Conservation (phyloP, 768 basidiomycete genomes). For the Macrolepiota albuminosa region DNA sequence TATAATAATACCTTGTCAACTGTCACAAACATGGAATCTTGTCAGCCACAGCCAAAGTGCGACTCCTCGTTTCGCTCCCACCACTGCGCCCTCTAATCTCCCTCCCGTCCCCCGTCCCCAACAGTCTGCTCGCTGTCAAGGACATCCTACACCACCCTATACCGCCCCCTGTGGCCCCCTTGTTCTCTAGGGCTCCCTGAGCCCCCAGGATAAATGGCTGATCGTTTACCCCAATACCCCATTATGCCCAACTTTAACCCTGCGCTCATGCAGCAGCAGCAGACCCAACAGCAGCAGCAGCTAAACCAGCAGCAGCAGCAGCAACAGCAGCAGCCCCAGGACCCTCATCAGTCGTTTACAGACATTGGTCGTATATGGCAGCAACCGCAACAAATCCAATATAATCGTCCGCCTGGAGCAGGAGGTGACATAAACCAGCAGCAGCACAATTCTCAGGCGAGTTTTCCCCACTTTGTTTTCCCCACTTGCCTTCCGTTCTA, state of each 20-base stretch:
- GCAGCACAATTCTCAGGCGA: conserved; percentile 40
- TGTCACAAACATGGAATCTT: conserved; percentile 39
- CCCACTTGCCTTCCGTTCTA: conserved; percentile 5
- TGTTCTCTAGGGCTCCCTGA: conserved; percentile 21
- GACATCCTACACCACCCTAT: conserved; percentile 17
- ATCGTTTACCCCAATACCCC: conserved; percentile 51
- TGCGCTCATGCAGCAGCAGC: conserved; percentile 39
- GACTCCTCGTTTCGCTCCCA: conserved; percentile 53
- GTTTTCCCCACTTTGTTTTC: conserved; percentile 19
- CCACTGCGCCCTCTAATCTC: conserved; percentile 42
- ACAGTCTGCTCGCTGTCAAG: conserved; percentile 13
- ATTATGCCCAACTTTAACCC: conserved; percentile 50
- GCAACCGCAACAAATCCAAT: conserved; percentile 45
- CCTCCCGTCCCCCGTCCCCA: conserved; percentile 21
- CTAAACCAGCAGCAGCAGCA: conserved; percentile 32
- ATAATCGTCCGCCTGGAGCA: conserved; percentile 39
- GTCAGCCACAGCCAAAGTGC: conserved; percentile 42
- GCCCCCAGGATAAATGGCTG: conserved; percentile 49
- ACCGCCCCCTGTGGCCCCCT: conserved; percentile 19
- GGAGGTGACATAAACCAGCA: conserved; percentile 37
- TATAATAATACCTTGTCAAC: conserved; percentile 27
- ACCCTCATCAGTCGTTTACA: conserved; percentile 37
- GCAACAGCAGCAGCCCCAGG: conserved; percentile 34
- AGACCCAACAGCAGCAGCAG: conserved; percentile 34
- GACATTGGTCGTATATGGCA: conserved; percentile 57